A percentile compares a stretch with the other conserved stretches of the same genome.
Evolutionary conservation across 305 asterid species (phyloP).

Genomic region (Ilex paraguariensis): DNA sequence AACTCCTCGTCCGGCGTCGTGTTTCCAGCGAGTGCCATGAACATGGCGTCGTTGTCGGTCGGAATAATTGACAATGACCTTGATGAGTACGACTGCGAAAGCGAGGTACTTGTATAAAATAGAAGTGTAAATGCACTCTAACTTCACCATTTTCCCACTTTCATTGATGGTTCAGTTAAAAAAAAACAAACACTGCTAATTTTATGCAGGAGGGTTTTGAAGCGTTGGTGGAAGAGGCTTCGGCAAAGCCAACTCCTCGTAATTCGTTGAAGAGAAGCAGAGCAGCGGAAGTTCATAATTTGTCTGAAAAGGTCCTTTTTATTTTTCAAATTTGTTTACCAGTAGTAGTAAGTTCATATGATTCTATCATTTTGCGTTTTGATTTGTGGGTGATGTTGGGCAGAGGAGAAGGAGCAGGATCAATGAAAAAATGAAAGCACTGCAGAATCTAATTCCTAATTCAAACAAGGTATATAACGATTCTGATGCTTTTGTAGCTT

Average conservation of each 20-base stretch:
- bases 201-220: constrained; percentile 41
- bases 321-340: not conserved
- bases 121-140: no score
- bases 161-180: no score
- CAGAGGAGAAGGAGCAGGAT: constrained; percentile 86
- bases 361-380: not conserved
- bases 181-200: no score
- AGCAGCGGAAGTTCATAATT: constrained; percentile 89
- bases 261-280: constrained; percentile 65
- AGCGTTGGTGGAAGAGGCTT: constrained; percentile 31
- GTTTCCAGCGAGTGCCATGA: constrained; percentile 17
- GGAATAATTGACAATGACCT: constrained; percentile 47
- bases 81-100: constrained; percentile 67
- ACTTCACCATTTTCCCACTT: no score
- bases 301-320: constrained; percentile 63
- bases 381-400: constrained; percentile 2
- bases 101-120: constrained; percentile 47
- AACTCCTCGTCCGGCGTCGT: constrained; percentile 23
- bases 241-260: constrained; percentile 21
- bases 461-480: constrained; percentile 52
- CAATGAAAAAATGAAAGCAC: constrained; percentile 80
- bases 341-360: no score
- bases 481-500: not conserved
- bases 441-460: constrained; percentile 75
- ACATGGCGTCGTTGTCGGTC: constrained; percentile 38